Conservation (phyloP, 2,329 filamentous ascomycete species). For the Botrytis pseudocinerea region DNA sequence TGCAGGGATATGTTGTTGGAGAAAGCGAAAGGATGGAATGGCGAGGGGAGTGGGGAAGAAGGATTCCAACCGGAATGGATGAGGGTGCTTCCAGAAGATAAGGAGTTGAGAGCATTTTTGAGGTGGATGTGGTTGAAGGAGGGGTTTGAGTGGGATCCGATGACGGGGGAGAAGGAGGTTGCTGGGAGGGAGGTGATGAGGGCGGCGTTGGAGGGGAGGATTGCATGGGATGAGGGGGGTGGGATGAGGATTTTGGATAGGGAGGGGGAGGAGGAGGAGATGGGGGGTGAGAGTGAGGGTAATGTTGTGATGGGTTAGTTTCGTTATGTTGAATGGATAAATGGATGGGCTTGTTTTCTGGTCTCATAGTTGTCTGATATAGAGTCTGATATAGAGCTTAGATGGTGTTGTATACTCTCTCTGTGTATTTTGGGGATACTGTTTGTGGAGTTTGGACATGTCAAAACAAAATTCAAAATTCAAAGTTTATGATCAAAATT, state of each 20-base stretch:
- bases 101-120: slow-evolving; percentile 83
- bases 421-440: background rate
- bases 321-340: too few species aligned
- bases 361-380: background rate
- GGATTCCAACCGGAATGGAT: slow-evolving; percentile 86
- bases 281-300: background rate
- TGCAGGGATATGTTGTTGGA: slow-evolving; percentile 77
- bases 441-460: background rate
- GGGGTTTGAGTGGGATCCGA: slow-evolving; percentile 77
- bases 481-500: background rate
- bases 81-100: slow-evolving; percentile 77
- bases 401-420: background rate
- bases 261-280: slow-evolving; percentile 17
- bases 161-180: slow-evolving; percentile 62
- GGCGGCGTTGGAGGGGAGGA: slow-evolving; percentile 58
- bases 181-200: slow-evolving; percentile 54
- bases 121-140: slow-evolving; percentile 92
- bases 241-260: slow-evolving; percentile 45
- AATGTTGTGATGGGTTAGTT: background rate
- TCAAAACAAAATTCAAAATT: background rate
- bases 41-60: slow-evolving; percentile 58
- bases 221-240: slow-evolving; percentile 44
- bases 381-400: background rate
- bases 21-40: slow-evolving; percentile 65
- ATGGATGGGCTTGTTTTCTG: background rate